Conservation (phyloP, 805 yeast genomes). For the Ogataea pilisensis region DNA sequence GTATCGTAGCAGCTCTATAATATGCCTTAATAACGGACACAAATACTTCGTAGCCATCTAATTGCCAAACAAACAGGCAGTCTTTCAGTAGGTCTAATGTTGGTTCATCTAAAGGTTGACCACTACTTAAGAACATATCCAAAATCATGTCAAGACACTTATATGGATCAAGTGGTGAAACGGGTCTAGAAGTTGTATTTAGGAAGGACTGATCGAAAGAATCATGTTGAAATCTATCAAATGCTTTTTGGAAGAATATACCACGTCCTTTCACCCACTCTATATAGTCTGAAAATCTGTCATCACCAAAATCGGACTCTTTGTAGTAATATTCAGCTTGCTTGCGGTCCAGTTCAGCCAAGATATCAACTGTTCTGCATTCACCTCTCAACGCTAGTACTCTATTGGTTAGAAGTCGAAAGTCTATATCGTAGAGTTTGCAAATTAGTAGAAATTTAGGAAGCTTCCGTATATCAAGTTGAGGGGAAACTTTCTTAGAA, state of each 20-base stretch:
- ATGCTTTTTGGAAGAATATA: constrained; percentile 10
- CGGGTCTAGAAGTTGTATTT: constrained; percentile 6
- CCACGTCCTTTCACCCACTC: constrained; percentile 16
- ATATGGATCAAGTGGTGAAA: constrained; percentile 14
- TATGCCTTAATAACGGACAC: constrained; percentile 11
- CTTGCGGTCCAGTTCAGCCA: constrained; percentile 10
- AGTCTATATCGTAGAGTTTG: constrained; percentile 10
- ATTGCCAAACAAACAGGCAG: constrained; percentile 21
- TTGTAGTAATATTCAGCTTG: constrained; percentile 5
- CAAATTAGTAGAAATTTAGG: constrained; percentile 15
- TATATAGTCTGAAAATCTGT: constrained; percentile 1
- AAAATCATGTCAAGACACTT: constrained; percentile 11
- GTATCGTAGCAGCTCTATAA: constrained; percentile 1
- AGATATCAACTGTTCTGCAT: constrained; percentile 14
- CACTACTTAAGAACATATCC: constrained; percentile 6
- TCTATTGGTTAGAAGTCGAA: constrained; percentile 10
- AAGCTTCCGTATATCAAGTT: constrained; percentile 7
- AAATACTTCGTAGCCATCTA: constrained; percentile 21
- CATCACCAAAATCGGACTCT: constrained; percentile 9
- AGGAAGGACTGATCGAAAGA: constrained; percentile 1
- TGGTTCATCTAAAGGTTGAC: constrained; percentile 3
- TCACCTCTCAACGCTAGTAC: constrained; percentile 15
- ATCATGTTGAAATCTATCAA: constrained; percentile 12
- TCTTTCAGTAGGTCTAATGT: constrained; percentile 14
- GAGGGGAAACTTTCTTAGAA: constrained; percentile 12